phyloP scores from a whole-genome alignment of 805 yeast species.

The Candida berthetii region DNA sequence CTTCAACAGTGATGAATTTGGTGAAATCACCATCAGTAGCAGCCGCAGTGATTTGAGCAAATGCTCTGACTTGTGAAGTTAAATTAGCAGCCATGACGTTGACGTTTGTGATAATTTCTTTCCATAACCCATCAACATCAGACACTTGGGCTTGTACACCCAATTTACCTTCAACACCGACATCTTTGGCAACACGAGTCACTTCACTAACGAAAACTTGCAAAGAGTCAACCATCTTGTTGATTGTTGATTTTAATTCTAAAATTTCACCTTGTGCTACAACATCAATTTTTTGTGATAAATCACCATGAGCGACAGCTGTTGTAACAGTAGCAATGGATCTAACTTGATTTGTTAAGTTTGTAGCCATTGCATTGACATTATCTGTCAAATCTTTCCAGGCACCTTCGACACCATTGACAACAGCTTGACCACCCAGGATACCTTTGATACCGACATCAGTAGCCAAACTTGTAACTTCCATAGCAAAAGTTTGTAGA shows the following conservation, averaged over 20 bases:
- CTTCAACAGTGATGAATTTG: constrained; percentile 84
- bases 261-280: constrained; percentile 89
- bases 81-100: constrained; percentile 92
- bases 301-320: constrained; percentile 91
- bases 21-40: constrained; percentile 94
- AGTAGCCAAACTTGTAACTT: constrained; percentile 84
- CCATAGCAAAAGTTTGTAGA: constrained; percentile 80
- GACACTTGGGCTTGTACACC: constrained; percentile 90
- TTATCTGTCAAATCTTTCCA: constrained; percentile 91
- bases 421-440: constrained; percentile 88
- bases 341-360: constrained; percentile 85
- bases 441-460: constrained; percentile 94
- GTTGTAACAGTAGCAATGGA: constrained; percentile 92
- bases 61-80: constrained; percentile 88
- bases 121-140: constrained; percentile 91
- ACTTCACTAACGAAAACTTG: constrained; percentile 87
- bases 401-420: constrained; percentile 82
- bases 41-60: constrained; percentile 90
- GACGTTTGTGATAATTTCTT: constrained; percentile 85
- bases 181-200: constrained; percentile 85
- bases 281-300: constrained; percentile 81
- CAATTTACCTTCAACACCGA: constrained; percentile 87
- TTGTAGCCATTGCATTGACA: constrained; percentile 90
- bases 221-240: constrained; percentile 88
- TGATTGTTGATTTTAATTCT: constrained; percentile 79